Evolutionary conservation across 352 stramenopile species (phyloP).

Genomic region (Globisporangium uncinulatum): DNA sequence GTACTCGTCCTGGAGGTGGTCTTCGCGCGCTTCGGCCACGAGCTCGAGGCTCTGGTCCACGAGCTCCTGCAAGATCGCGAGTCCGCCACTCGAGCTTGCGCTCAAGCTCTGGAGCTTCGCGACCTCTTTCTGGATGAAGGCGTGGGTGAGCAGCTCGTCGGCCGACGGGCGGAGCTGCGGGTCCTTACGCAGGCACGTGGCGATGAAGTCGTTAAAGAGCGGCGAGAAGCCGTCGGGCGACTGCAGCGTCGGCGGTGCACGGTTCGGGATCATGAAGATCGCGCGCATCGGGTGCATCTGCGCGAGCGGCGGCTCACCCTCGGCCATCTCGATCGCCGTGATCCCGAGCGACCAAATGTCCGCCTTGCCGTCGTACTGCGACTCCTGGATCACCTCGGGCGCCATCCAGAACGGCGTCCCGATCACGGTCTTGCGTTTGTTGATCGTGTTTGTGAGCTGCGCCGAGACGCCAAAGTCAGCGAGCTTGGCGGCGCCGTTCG

Average conservation of each 20-base stretch:
- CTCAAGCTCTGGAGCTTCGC: slow-evolving; percentile 30
- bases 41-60: slow-evolving; percentile 68
- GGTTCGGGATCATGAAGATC: slow-evolving; percentile 77
- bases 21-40: slow-evolving; percentile 46
- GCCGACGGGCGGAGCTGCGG: slow-evolving; percentile 38
- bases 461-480: slow-evolving; percentile 90
- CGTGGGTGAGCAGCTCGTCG: slow-evolving; percentile 42
- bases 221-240: slow-evolving; percentile 34
- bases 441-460: slow-evolving; percentile 86
- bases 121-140: slow-evolving; percentile 57
- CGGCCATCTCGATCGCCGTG: slow-evolving; percentile 87
- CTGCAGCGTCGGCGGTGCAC: slow-evolving; percentile 44
- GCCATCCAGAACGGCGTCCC: slow-evolving; percentile 92
- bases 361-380: slow-evolving; percentile 78
- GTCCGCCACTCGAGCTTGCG: slow-evolving; percentile 18
- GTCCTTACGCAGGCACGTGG: slow-evolving; percentile 64
- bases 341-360: slow-evolving; percentile 86
- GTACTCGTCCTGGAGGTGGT: slow-evolving; percentile 40
- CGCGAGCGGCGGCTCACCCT: slow-evolving; percentile 77
- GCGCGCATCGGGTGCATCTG: slow-evolving; percentile 86
- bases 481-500: slow-evolving; percentile 70
- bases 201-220: slow-evolving; percentile 55
- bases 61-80: slow-evolving; percentile 62
- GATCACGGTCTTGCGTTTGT: slow-evolving; percentile 88
- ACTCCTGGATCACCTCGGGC: slow-evolving; percentile 87